phyloP scores from a whole-genome alignment of 805 yeast species.

The Spathaspora sp. region DNA sequence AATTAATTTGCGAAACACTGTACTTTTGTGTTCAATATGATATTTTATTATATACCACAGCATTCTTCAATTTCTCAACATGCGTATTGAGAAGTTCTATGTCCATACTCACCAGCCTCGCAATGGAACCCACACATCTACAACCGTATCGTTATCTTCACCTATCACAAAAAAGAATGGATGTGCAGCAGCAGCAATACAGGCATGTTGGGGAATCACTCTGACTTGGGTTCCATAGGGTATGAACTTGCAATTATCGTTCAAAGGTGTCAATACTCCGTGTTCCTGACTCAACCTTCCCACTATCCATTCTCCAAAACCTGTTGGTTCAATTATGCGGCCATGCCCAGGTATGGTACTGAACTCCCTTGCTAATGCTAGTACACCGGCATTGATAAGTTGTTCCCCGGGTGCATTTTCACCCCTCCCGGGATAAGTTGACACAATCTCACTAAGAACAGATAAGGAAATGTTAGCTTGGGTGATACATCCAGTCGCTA shows the following conservation, averaged over 20 bases:
- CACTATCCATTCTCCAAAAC: conserved; percentile 56
- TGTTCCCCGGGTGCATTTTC: conserved; percentile 52
- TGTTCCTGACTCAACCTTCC: conserved; percentile 77
- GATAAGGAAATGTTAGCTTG: conserved; percentile 63
- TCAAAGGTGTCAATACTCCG: conserved; percentile 59
- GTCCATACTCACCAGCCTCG: conserved; percentile 17
- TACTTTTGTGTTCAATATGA: no score
- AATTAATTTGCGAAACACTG: no score
- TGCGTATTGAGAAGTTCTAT: no score
- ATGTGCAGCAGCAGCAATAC: conserved; percentile 65
- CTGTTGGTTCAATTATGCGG: conserved; percentile 32
- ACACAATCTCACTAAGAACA: conserved; percentile 57
- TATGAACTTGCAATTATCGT: conserved; percentile 32
- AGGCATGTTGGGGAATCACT: conserved; percentile 67
- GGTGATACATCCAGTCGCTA: conserved; percentile 60
- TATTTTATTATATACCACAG: neutral
- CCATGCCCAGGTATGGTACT: conserved; percentile 65
- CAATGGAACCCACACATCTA: conserved; percentile 62
- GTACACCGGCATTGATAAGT: conserved; percentile 68
- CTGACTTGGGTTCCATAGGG: conserved; percentile 54
- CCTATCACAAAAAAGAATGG: conserved; percentile 56
- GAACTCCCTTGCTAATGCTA: conserved; percentile 63
- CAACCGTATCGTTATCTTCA: conserved; percentile 40
- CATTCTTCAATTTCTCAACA: neutral
- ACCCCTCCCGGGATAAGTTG: conserved; percentile 53